A percentile compares a stretch with the other conserved stretches of the same genome.
These are phyloP conservation scores for Mycotypha africana DNA, from an alignment of 371 early-diverging fungal species.

Conservation along the genomic window DNA sequence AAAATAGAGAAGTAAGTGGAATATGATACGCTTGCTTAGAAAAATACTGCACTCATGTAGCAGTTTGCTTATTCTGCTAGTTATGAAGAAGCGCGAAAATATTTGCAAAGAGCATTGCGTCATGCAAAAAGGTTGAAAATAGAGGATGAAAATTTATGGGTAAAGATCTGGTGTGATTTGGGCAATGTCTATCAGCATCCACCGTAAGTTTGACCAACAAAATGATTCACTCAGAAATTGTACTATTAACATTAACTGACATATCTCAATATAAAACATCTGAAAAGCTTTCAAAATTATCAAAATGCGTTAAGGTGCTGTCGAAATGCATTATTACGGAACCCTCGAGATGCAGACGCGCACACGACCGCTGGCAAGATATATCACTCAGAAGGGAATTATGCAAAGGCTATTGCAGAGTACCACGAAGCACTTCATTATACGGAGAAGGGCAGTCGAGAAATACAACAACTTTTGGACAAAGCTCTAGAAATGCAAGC, in stretches of 20 bases:
- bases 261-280: too few relatives aligned
- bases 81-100: slow-evolving; percentile 46
- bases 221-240: too few relatives aligned
- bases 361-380: slow-evolving; percentile 47
- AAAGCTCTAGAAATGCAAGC: too few relatives aligned
- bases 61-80: too few relatives aligned
- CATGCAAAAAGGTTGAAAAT: slow-evolving; percentile 41
- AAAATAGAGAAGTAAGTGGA: slow-evolving; percentile 43
- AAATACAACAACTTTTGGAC: too few relatives aligned
- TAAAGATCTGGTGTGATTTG: slow-evolving; percentile 61
- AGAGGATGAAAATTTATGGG: slow-evolving; percentile 43
- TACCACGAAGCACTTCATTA: slow-evolving; percentile 52
- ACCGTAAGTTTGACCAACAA: too few relatives aligned
- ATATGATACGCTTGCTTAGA: too few relatives aligned
- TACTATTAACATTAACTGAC: too few relatives aligned
- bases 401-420: slow-evolving; percentile 46
- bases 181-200: slow-evolving; percentile 64
- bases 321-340: slow-evolving; percentile 38
- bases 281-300: slow-evolving; percentile 8
- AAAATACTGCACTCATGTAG: too few relatives aligned
- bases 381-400: slow-evolving; percentile 40
- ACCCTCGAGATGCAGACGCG: slow-evolving; percentile 28
- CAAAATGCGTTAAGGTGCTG: slow-evolving; percentile 44
- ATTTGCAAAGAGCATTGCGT: slow-evolving; percentile 47
- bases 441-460: too few relatives aligned